Evolutionary conservation across 768 basidiomycete species (phyloP), one percentile per base, ranked within the genome.

Genomic region (Trichaptum fuscoviolaceum): DNA sequence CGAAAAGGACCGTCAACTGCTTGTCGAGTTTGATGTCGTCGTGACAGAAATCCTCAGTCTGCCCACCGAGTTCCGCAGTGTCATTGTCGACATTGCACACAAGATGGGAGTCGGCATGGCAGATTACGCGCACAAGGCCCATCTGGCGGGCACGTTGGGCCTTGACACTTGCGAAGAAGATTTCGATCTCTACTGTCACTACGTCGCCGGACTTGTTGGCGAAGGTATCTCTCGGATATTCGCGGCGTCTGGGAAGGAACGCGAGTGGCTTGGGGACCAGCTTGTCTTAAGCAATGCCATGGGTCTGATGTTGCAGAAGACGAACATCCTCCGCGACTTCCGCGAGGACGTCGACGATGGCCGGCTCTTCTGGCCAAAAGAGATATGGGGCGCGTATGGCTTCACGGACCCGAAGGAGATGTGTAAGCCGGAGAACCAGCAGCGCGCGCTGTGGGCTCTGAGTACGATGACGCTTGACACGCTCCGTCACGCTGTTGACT

Each of bases 61-160:
- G 9, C 77, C 82, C 26, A 82, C 87, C 24, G 81, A 80, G 92
- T 94, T 91, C 77, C 89, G 85, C 71, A 78, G 82, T 8, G 85
- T 95, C 75, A 98, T 99, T 68, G 77, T 92, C 64, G 88, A 92
- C 75, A 93, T 96, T 67, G 81, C 84, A 64, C 77, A 81, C 59
- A 95, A 96, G 79, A 99, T 99, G 96, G 88, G 88, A 65, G 82
- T 78, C 3, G 96, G 96, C 23, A 99, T 99, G 96, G 95, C 97
- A 25, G 93, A 96, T 76, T 99, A 91, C 73, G 89, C 93, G 0
- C 92, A 93, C 77, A 87, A 88, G 69, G 89, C 93, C 6, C 89
- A 89, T 6, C 81, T 88, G 6, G 86, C 87, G 0, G 88, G 87
- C 63, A 79, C 84, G 58, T 83, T 87, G 69, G 89, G 90, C 72